Conservation (phyloP, 495 filamentous ascomycete genomes). For the Pseudevernia furfuracea region DNA sequence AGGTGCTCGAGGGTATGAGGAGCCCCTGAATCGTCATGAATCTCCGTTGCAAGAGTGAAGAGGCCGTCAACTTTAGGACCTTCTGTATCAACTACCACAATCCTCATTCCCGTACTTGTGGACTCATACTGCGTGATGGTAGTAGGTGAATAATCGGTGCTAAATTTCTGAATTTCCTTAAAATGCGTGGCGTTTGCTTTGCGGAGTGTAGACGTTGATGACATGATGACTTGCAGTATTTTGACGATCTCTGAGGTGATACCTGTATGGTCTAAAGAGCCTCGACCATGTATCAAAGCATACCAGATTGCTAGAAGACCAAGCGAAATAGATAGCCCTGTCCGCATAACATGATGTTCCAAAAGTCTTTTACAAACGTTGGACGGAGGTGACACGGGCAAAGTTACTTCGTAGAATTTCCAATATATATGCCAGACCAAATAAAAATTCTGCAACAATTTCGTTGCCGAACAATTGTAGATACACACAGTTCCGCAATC, state of each 20-base stretch:
- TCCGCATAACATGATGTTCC: neutral
- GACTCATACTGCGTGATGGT: slow-evolving; percentile 84
- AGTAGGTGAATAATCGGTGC: slow-evolving; percentile 77
- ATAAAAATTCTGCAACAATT: neutral
- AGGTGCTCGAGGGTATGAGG: slow-evolving; percentile 96
- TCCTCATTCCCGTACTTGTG: slow-evolving; percentile 83
- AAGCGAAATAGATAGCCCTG: neutral
- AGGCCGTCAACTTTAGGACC: slow-evolving; percentile 92
- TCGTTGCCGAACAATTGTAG: neutral
- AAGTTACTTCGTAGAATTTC: neutral
- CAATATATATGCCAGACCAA: neutral
- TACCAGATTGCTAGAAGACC: neutral
- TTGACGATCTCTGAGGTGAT: neutral
- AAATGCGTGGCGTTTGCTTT: slow-evolving; percentile 46
- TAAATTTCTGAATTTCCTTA: slow-evolving; percentile 74
- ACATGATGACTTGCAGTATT: neutral
- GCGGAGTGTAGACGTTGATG: slow-evolving; percentile 1
- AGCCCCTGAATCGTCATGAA: slow-evolving; percentile 91
- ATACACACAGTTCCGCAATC: too few relatives aligned
- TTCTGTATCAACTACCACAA: slow-evolving; percentile 82
- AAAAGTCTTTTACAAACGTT: neutral
- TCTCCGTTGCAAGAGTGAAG: slow-evolving; percentile 93
- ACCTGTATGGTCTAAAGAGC: neutral
- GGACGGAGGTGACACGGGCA: neutral
- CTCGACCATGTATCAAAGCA: neutral